These are phyloP conservation scores for Botrytis tulipae DNA, from an alignment of 2,329 filamentous ascomycete species.

Conservation along the genomic window DNA sequence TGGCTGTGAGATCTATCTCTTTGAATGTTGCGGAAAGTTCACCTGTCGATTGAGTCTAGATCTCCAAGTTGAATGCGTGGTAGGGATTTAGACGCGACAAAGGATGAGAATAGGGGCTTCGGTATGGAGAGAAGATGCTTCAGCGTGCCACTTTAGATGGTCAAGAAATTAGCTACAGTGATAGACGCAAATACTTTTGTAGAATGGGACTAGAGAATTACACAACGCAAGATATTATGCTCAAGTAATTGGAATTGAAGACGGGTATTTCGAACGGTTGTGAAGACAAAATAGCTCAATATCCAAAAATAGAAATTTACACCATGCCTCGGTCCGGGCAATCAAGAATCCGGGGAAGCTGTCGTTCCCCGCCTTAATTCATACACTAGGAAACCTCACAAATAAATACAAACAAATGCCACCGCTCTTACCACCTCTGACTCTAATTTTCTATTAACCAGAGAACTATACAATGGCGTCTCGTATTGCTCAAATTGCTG, in stretches of 20 bases:
- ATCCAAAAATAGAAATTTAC: conserved; percentile 11
- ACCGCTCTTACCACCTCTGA: background rate
- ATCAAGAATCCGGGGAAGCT: conserved; percentile 7
- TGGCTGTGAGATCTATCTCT: too few relatives aligned
- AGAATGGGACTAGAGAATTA: background rate
- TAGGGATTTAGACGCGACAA: background rate
- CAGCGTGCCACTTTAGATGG: background rate
- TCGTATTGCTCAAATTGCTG: conserved; percentile 68
- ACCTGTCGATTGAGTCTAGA: too few relatives aligned
- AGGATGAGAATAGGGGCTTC: background rate
- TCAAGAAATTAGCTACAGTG: too few relatives aligned
- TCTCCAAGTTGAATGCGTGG: too few relatives aligned
- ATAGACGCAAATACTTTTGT: background rate
- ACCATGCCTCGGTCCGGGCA: conserved; percentile 1
- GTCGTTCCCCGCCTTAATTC: background rate
- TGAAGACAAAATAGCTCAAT: background rate
- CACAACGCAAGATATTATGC: background rate
- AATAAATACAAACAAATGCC: background rate
- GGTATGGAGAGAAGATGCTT: background rate
- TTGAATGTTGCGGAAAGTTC: background rate
- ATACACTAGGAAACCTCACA: background rate
- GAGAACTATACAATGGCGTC: conserved; percentile 36
- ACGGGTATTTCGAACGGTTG: background rate
- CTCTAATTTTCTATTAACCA: background rate
- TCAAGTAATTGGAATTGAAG: background rate